Evolutionary conservation across 345 rosid genomes (phyloP).

Genomic region (Passiflora organensis): DNA sequence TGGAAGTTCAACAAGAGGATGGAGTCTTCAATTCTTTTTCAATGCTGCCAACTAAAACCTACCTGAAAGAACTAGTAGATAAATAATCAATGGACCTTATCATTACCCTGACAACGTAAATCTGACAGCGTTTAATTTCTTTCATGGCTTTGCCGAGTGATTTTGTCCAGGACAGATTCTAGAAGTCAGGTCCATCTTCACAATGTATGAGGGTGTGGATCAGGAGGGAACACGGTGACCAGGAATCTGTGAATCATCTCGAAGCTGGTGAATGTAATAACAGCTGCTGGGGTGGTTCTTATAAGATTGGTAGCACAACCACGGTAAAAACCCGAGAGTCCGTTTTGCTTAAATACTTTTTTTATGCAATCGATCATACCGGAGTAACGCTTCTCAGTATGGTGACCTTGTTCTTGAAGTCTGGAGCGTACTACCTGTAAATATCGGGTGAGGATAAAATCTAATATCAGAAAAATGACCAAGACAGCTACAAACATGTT

Average conservation of each 20-base stretch:
- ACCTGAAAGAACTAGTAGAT: constrained; percentile 3
- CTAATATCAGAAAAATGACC: background rate
- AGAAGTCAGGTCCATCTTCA: constrained; percentile 18
- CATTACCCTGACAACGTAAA: background rate
- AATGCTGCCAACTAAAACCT: constrained; percentile 1
- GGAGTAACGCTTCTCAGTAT: constrained; percentile 64
- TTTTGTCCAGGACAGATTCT: background rate
- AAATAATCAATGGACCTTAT: background rate
- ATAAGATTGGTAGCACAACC: constrained; percentile 88
- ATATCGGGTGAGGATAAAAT: constrained; percentile 11
- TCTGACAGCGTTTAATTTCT: background rate
- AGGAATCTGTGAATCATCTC: constrained; percentile 86
- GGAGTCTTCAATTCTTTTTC: constrained; percentile 6
- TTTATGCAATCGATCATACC: constrained; percentile 58
- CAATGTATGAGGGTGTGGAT: constrained; percentile 41
- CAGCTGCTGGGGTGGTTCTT: constrained; percentile 89
- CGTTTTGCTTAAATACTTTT: constrained; percentile 46
- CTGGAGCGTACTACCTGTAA: constrained; percentile 75
- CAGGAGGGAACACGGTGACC: constrained; percentile 46
- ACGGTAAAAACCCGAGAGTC: constrained; percentile 71
- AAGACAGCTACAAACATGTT: background rate
- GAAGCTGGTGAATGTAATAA: constrained; percentile 90
- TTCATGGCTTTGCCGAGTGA: background rate
- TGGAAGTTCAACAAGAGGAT: background rate
- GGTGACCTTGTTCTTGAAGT: constrained; percentile 88